These are phyloP conservation scores for Cochlearia excelsa DNA, from an alignment of 345 rosid genomes.

Conservation along the genomic window DNA sequence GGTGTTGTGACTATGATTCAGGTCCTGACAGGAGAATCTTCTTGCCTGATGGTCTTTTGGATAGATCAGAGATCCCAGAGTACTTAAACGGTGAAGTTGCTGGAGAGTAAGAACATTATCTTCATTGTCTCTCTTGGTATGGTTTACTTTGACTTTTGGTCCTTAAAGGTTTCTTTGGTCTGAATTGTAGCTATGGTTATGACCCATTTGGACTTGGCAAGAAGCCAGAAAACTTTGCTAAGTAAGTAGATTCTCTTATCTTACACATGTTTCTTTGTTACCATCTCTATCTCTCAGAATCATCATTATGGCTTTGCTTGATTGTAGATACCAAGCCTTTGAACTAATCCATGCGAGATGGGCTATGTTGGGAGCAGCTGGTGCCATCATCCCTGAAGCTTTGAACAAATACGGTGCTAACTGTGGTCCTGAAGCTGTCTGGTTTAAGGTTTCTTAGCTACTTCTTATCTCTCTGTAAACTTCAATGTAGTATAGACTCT, in stretches of 20 bases:
- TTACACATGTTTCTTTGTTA: not conserved
- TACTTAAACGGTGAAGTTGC: slow-evolving; percentile 96
- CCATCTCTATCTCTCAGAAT: not conserved
- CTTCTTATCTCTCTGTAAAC: not conserved
- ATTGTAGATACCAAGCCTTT: slow-evolving; percentile 67
- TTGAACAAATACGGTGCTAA: slow-evolving; percentile 94
- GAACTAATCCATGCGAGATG: slow-evolving; percentile 92
- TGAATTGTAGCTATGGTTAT: slow-evolving; percentile 78
- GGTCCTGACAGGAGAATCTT: slow-evolving; percentile 98
- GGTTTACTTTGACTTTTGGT: not conserved
- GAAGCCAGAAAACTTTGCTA: slow-evolving; percentile 87
- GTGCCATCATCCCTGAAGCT: slow-evolving; percentile 90
- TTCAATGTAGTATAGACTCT: not conserved
- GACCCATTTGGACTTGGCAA: slow-evolving; percentile 96
- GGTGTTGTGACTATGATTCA: slow-evolving; percentile 27
- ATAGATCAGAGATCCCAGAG: slow-evolving; percentile 91
- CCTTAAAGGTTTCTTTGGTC: slow-evolving; percentile 4
- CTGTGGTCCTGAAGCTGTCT: slow-evolving; percentile 98
- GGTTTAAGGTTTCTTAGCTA: slow-evolving; percentile 67
- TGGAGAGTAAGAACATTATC: slow-evolving; percentile 47
- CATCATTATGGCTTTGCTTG: not conserved
- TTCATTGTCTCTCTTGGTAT: not conserved
- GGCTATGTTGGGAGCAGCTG: slow-evolving; percentile 99
- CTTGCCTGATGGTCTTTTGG: slow-evolving; percentile 93
- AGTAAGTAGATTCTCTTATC: slow-evolving; percentile 44